Evolutionary conservation across 2,329 filamentous ascomycete species (phyloP), one percentile per base, ranked within the genome.

Genomic region (Alternaria arborescens): DNA sequence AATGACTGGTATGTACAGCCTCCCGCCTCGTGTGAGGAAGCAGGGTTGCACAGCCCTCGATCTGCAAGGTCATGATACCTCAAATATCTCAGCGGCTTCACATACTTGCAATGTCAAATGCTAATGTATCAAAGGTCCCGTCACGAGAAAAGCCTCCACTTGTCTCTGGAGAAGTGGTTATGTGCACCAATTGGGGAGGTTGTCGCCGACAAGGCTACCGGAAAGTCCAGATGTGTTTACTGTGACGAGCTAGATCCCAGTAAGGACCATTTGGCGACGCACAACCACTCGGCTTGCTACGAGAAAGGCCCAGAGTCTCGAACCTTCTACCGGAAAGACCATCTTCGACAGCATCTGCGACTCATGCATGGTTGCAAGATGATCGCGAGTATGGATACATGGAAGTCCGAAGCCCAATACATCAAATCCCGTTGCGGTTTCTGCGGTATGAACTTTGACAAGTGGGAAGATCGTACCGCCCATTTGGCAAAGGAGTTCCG

Each of bases 231-330:
- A 51, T 89, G 87, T 71, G 86, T 85, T 2, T 89, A 88, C 70
- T 89, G 87, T 72, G 82, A 83, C 55, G 79, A 79, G 18, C 68
- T 81, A 24, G 82, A 88, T 52, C 87, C 87, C 0, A 82, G 81
- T 8, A 74, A 80, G 24, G 83, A 85, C 14, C 87, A 89, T 72
- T 71, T 88, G 16, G 86, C 87, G 65, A 81, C 79, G 8, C 87
- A 89, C 77, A 87, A 88, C 64, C 87, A 86, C 71, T 78, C 79
- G 34, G 79, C 86, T 14, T 94, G 91, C 73, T 87, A 88, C 64
- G 90, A 93, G 70, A 87, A 90, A 71, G 85, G 85, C 4, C 64
- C 84, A 1, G 83, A 87, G 56, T 89, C 91, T 66, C 84, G 87
- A 36, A 88, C 85, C 0, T 89, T 88, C 71, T 88, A 86, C 68